Conservation (phyloP, 2,329 filamentous ascomycete species). For the Talaromyces marneffei region DNA sequence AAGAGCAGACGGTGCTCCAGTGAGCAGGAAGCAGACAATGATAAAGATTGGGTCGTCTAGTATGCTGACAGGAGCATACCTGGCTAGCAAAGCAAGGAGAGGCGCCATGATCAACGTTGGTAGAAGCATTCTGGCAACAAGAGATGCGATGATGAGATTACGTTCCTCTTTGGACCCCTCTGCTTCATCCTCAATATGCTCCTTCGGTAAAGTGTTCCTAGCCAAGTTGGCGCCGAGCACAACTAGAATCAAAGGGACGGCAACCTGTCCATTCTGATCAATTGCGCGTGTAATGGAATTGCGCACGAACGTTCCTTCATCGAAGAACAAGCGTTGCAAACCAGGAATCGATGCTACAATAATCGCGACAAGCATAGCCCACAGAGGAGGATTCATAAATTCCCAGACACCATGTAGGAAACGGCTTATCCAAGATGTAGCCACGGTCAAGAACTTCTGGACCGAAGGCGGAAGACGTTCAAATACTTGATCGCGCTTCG, state of each 20-base stretch:
- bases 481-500: conserved; percentile 35
- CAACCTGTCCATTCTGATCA: conserved; percentile 77
- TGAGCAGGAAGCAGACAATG: conserved; percentile 93
- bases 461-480: conserved; percentile 47
- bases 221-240: conserved; percentile 93
- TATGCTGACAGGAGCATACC: conserved; percentile 87
- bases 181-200: conserved; percentile 61
- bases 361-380: conserved; percentile 92
- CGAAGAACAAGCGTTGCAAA: conserved; percentile 81
- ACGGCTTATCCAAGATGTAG: conserved; percentile 38
- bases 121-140: conserved; percentile 85
- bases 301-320: conserved; percentile 78
- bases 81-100: conserved; percentile 76
- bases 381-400: conserved; percentile 97
- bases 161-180: conserved; percentile 59
- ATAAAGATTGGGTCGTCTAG: conserved; percentile 97
- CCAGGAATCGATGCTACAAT: conserved; percentile 80
- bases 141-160: conserved; percentile 75
- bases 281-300: conserved; percentile 91
- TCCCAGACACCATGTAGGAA: conserved; percentile 70
- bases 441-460: conserved; percentile 46
- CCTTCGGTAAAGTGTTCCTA: conserved; percentile 74
- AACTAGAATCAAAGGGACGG: conserved; percentile 89
- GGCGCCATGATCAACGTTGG: conserved; percentile 91
- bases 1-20: conserved; percentile 84